Conservation (phyloP, 2,329 filamentous ascomycete species). For the Botryotinia calthae region DNA sequence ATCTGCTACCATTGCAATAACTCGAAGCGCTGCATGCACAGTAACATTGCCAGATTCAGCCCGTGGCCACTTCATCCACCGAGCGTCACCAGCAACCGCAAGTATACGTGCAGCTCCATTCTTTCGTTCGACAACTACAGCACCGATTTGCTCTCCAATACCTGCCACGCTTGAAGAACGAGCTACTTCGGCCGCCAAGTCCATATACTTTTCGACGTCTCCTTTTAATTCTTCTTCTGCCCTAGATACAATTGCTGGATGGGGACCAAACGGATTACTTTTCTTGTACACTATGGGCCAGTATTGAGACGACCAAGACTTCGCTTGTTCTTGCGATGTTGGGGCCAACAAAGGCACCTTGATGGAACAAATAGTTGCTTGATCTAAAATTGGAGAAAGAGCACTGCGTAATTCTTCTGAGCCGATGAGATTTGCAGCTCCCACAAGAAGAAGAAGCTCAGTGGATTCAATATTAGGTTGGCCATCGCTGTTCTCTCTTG, state of each 20-base stretch:
- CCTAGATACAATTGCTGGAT: constrained; percentile 70
- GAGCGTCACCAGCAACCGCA: constrained; percentile 73
- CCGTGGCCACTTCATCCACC: constrained; percentile 57
- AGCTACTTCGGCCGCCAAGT: constrained; percentile 63
- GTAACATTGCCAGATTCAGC: constrained; percentile 66
- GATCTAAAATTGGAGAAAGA: constrained; percentile 49
- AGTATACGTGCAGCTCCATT: constrained; percentile 48
- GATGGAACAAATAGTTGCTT: constrained; percentile 46
- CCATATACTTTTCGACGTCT: constrained; percentile 65
- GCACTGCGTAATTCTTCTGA: constrained; percentile 51
- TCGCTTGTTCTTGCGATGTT: constrained; percentile 72
- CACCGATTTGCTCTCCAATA: constrained; percentile 68
- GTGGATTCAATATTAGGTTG: constrained; percentile 48
- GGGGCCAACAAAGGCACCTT: constrained; percentile 71
- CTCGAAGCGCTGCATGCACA: constrained; percentile 74
- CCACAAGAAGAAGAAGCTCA: constrained; percentile 48
- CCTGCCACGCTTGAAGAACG: constrained; percentile 54
- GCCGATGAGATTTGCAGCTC: constrained; percentile 50
- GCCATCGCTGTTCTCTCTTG: constrained; percentile 43
- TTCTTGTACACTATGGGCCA: constrained; percentile 87
- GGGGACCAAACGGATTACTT: constrained; percentile 81
- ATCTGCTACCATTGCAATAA: constrained; percentile 76
- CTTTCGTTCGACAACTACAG: constrained; percentile 65
- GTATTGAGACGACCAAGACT: constrained; percentile 70
- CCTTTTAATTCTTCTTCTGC: constrained; percentile 66